phyloP scores from a whole-genome alignment of 805 yeast species.

The Brettanomyces anomalus region DNA sequence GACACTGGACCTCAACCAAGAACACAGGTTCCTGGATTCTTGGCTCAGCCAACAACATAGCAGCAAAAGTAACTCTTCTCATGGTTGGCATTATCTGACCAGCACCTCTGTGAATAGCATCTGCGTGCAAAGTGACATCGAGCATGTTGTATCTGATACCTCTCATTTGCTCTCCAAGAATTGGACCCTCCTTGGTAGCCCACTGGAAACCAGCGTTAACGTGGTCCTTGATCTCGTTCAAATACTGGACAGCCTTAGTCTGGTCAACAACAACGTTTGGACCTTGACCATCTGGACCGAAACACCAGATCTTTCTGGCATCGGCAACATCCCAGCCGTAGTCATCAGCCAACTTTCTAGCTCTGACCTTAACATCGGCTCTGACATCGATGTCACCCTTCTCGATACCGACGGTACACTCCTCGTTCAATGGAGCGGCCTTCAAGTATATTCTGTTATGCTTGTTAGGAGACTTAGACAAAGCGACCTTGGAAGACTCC shows the following conservation, averaged over 20 bases:
- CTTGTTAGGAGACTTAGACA: constrained; percentile 99
- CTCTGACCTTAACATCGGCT: constrained; percentile 98
- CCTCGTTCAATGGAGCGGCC: constrained; percentile 96
- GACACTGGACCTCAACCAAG: constrained; percentile 99
- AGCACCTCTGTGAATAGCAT: constrained; percentile 99
- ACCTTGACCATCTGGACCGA: constrained; percentile 99
- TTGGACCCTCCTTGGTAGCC: constrained; percentile 99
- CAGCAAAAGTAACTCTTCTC: constrained; percentile 99
- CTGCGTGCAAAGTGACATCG: constrained; percentile 99
- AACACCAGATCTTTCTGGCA: constrained; percentile 99
- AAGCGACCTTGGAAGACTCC: constrained; percentile 91
- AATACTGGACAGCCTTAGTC: constrained; percentile 99
- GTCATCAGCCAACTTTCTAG: constrained; percentile 97
- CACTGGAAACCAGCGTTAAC: constrained; percentile 99
- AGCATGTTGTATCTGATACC: constrained; percentile 94
- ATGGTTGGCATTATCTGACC: constrained; percentile 99
- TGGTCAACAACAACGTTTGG: constrained; percentile 98
- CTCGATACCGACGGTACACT: constrained; percentile 87
- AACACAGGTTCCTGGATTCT: constrained; percentile 98
- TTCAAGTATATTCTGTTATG: constrained; percentile 98
- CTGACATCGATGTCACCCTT: constrained; percentile 84
- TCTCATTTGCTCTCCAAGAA: constrained; percentile 94
- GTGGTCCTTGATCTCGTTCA: constrained; percentile 97
- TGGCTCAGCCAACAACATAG: constrained; percentile 97
- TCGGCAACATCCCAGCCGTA: constrained; percentile 99